Conservation (phyloP, 441 rosid genomes). For the Eutrema salsugineum region DNA sequence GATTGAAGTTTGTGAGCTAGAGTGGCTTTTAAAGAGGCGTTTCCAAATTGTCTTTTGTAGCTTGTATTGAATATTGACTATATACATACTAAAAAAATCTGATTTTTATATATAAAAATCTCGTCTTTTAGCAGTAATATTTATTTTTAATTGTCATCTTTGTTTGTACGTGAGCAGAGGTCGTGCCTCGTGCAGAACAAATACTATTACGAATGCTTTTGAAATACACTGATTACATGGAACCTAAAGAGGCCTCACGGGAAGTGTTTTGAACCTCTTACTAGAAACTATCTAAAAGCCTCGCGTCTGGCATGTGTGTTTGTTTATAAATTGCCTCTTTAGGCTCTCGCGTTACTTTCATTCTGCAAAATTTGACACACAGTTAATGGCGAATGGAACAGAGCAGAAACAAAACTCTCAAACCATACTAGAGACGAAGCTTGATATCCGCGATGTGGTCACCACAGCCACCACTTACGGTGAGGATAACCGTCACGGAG, state of each 20-base stretch:
- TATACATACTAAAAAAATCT: no score
- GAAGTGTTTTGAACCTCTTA: not conserved
- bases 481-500: not conserved
- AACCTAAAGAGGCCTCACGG: slow-evolving; percentile 30
- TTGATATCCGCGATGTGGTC: slow-evolving; percentile 17
- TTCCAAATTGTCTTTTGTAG: not conserved
- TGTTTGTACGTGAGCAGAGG: slow-evolving; percentile 4
- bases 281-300: not conserved
- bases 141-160: not conserved
- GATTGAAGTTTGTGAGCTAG: slow-evolving; percentile 11
- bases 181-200: slow-evolving; percentile 21
- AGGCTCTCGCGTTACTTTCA: not conserved
- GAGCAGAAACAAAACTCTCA: slow-evolving; percentile 25
- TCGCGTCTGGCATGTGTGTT: not conserved
- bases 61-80: slow-evolving; percentile 7
- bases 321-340: not conserved
- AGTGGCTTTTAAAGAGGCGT: not conserved
- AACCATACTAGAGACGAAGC: slow-evolving; percentile 10
- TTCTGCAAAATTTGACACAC: not conserved
- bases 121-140: not conserved
- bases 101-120: not conserved
- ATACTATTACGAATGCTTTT: not conserved
- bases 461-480: slow-evolving; percentile 3
- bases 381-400: slow-evolving; percentile 48
- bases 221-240: slow-evolving; percentile 22